Evolutionary conservation across 2,329 filamentous ascomycete genomes (phyloP).

Genomic region (Cladorrhinum sp.): DNA sequence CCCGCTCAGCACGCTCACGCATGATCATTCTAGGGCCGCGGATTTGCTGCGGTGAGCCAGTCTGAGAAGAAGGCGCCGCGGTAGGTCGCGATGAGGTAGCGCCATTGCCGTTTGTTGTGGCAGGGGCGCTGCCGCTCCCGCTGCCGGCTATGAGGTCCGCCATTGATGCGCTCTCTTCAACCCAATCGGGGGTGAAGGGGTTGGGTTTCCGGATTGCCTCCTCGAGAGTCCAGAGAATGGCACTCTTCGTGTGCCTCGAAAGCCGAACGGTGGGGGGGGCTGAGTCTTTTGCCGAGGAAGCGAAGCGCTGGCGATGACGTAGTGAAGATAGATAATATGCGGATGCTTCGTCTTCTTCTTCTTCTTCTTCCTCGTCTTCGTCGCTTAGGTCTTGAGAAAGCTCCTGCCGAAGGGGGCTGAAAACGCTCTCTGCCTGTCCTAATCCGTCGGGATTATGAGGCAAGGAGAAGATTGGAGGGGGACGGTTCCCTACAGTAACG

Average conservation of each 20-base stretch:
- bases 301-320: conserved; percentile 31
- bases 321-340: conserved; percentile 24
- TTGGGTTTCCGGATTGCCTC: conserved; percentile 82
- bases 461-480: conserved; percentile 38
- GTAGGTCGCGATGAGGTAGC: conserved; percentile 44
- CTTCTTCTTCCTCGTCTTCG: conserved; percentile 40
- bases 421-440: conserved; percentile 20
- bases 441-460: conserved; percentile 27
- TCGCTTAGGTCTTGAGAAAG: conserved; percentile 51
- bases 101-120: conserved; percentile 55
- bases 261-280: conserved; percentile 58
- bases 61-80: conserved; percentile 49
- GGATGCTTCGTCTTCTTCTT: conserved; percentile 35
- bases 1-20: conserved; percentile 77
- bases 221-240: conserved; percentile 89
- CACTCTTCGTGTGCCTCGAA: conserved; percentile 80
- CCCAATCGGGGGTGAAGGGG: conserved; percentile 75
- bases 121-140: conserved; percentile 53
- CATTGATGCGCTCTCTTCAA: conserved; percentile 91
- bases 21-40: conserved; percentile 88
- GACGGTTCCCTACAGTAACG: conserved; percentile 48
- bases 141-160: conserved; percentile 61
- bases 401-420: conserved; percentile 33
- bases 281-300: conserved; percentile 35
- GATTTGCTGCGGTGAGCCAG: conserved; percentile 63